Evolutionary conservation across 2,329 filamentous ascomycete species (phyloP).

Genomic region (Fusarium transvaalense): DNA sequence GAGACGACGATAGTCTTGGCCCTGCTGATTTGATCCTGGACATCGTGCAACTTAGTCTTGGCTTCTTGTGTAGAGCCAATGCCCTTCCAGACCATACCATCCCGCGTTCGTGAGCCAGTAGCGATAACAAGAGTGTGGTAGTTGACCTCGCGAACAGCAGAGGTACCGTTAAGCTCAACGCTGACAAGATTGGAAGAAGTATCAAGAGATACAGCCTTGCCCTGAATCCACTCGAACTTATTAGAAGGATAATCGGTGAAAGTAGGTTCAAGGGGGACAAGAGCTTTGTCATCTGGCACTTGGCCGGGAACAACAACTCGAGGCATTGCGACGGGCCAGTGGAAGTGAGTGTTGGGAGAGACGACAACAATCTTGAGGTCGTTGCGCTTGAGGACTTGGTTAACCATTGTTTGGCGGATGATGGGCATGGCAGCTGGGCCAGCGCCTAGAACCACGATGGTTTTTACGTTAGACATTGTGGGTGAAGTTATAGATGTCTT

Average conservation of each 20-base stretch:
- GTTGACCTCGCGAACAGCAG: slow-evolving; percentile 51
- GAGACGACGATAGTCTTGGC: slow-evolving; percentile 65
- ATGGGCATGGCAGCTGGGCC: slow-evolving; percentile 61
- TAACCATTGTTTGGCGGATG: slow-evolving; percentile 64
- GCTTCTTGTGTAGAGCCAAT: slow-evolving; percentile 59
- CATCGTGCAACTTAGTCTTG: slow-evolving; percentile 53
- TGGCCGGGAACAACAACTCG: slow-evolving; percentile 62
- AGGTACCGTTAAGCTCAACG: slow-evolving; percentile 54
- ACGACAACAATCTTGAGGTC: slow-evolving; percentile 62
- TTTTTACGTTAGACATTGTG: slow-evolving; percentile 48
- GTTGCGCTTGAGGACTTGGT: slow-evolving; percentile 55
- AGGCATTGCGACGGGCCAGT: slow-evolving; percentile 63
- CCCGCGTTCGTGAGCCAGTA: slow-evolving; percentile 62
- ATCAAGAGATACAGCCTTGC: slow-evolving; percentile 61
- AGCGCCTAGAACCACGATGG: slow-evolving; percentile 65
- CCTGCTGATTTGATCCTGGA: slow-evolving; percentile 55
- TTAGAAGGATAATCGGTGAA: slow-evolving; percentile 62
- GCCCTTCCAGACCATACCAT: slow-evolving; percentile 64
- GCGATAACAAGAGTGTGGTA: slow-evolving; percentile 69
- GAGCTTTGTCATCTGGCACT: slow-evolving; percentile 57
- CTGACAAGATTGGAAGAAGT: slow-evolving; percentile 57
- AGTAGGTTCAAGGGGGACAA: slow-evolving; percentile 54
- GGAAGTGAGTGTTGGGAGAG: slow-evolving; percentile 62
- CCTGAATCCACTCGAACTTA: slow-evolving; percentile 66
- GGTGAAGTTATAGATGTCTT: background rate